Evolutionary conservation across 192 early-diverging fungal species (phyloP), one percentile per base, ranked within the genome.

Genomic region (Coemansia sp.): DNA sequence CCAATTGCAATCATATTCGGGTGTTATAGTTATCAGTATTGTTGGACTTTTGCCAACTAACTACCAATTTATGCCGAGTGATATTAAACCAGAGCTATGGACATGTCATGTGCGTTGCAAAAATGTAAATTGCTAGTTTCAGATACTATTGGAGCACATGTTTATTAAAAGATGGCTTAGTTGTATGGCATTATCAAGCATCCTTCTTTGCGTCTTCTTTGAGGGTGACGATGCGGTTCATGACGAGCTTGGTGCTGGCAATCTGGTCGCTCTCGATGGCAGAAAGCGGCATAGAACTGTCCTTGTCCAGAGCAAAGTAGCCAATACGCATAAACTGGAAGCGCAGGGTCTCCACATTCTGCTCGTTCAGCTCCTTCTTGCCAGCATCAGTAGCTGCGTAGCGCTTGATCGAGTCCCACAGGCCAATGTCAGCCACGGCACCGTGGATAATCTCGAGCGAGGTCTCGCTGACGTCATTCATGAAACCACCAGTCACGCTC

Each of bases 261-360:
- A 85, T 82, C 62, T 88, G 83, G 55, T 80, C 70, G n/a, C 82
- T 51, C 3, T 85, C 86, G 23, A 84, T 84, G 51, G 78, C 73
- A 12, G 84, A 86, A n/a, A 74, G 61, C 26, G 74, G 75, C 50
- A 95, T 52, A 14, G 84, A 85, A 4, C 91, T 85, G 83, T 98
- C 95, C 75, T 85, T 88, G 73, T 99, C 98, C 12, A 99, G 83
- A 69, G 96, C 91, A 76, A 97, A 99, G 86, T 99, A 99, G n/a
- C 94, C 98, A 38, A 95, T 88, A 54, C 98, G 87, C 41, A 93
- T 85, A 65, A 95, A 90, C 85, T 99, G 98, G 88, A 92, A 95
- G 61, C 93, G 74, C 71, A 91, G 87, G 61, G 87, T 89, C 74
- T 97, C 98, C 43, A 88, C 87, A 50, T 71, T 66, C 39, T 69